Evolutionary conservation across 805 yeast species (phyloP).

Genomic region (Scheffersomyces ergatensis): DNA sequence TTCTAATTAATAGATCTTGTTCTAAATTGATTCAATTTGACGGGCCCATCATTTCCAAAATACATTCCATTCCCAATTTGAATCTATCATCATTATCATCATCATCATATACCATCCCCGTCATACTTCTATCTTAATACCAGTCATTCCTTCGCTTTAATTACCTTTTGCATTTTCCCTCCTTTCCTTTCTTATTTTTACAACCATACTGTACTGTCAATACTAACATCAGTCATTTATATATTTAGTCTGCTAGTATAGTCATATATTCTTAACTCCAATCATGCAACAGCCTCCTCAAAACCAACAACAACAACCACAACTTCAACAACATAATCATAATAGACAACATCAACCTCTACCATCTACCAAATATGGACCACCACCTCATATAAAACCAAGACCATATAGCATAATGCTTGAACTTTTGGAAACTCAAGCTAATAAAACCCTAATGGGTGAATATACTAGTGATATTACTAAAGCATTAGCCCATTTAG

Average conservation of each 20-base stretch:
- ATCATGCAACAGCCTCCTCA: constrained; percentile 3
- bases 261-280: background rate
- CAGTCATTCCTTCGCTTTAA: background rate
- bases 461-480: constrained; percentile 44
- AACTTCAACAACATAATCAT: background rate
- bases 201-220: background rate
- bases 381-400: constrained; percentile 28
- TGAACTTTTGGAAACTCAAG: constrained; percentile 46
- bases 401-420: constrained; percentile 40
- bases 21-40: too few species aligned
- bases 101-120: too few species aligned
- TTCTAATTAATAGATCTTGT: too few species aligned
- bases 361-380: constrained; percentile 14
- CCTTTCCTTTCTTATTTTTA: background rate
- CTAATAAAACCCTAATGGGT: constrained; percentile 38
- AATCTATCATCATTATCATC: too few species aligned
- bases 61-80: too few species aligned
- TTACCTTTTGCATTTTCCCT: background rate
- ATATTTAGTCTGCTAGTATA: background rate
- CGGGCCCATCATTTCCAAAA: too few species aligned
- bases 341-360: background rate
- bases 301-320: constrained; percentile 1
- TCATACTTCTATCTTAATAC: too few species aligned
- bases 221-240: background rate
- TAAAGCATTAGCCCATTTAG: constrained; percentile 38